phyloP scores from a whole-genome alignment of 2,329 filamentous ascomycete genomes.

The Talaromyces rugulosus region DNA sequence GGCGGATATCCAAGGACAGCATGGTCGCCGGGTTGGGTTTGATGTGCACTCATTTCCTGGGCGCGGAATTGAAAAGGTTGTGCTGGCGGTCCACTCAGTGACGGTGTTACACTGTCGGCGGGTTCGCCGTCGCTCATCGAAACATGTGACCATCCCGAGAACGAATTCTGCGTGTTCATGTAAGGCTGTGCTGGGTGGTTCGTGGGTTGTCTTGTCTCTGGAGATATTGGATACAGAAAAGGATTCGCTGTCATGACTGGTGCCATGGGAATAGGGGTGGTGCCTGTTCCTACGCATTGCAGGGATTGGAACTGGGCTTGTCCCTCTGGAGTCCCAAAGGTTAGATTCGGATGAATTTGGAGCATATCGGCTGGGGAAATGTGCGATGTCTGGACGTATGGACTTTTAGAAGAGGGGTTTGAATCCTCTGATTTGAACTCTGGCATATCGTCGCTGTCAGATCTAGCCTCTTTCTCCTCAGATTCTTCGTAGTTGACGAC shows the following conservation, averaged over 20 bases:
- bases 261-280: conserved; percentile 22
- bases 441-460: conserved; percentile 17
- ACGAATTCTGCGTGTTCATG: conserved; percentile 19
- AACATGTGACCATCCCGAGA: conserved; percentile 27
- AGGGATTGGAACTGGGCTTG: conserved; percentile 16
- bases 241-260: conserved; percentile 25
- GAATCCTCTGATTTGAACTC: conserved; percentile 20
- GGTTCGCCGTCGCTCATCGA: too few relatives aligned
- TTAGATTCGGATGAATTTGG: conserved; percentile 25
- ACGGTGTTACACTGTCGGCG: too few relatives aligned
- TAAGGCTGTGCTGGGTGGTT: conserved; percentile 18
- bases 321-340: conserved; percentile 23
- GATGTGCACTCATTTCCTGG: conserved; percentile 54
- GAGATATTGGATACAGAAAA: conserved; percentile 20
- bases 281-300: conserved; percentile 20
- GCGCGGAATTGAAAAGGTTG: conserved; percentile 36
- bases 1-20: conserved; percentile 56
- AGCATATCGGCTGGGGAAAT: conserved; percentile 21
- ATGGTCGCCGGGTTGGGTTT: conserved; percentile 53
- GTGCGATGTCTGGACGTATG: conserved; percentile 17
- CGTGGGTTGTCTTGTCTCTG: conserved; percentile 19
- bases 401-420: conserved; percentile 16
- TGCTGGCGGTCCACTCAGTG: conserved; percentile 30
- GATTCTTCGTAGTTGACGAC: conserved; percentile 33
- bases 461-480: conserved; percentile 24